Conservation (phyloP, 2,329 filamentous ascomycete genomes). For the Pestalotiopsis sp. region DNA sequence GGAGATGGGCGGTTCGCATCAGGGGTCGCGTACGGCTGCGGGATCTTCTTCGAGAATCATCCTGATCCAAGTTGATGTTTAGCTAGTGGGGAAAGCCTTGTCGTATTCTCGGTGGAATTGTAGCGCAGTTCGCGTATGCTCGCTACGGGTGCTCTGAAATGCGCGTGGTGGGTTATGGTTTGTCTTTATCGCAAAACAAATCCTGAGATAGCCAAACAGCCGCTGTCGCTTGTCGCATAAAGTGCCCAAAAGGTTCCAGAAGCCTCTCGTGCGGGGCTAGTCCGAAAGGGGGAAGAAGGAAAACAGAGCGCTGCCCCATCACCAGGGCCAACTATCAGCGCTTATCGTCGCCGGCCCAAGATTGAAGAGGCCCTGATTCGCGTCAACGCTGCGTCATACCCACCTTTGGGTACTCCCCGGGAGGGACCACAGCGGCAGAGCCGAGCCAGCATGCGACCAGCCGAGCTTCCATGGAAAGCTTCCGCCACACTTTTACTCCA, state of each 20-base stretch:
- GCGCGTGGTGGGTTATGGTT: not conserved
- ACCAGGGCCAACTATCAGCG: conserved; percentile 28
- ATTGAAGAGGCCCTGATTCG: not conserved
- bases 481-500: conserved; percentile 18
- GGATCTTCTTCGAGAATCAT: conserved; percentile 97
- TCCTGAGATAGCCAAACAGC: not conserved
- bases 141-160: not conserved
- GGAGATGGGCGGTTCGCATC: conserved; percentile 9
- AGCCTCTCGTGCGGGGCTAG: conserved; percentile 19
- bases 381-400: conserved; percentile 22
- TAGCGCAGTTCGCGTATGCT: not conserved
- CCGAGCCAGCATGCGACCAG: not conserved
- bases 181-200: not conserved
- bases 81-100: not conserved
- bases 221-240: not conserved
- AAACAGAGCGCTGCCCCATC: conserved; percentile 24
- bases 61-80: conserved; percentile 38
- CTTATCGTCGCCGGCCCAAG: conserved; percentile 6
- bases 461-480: conserved; percentile 10
- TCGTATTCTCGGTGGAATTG: not conserved
- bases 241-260: not conserved
- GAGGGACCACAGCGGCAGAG: not conserved
- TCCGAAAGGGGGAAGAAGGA: conserved; percentile 16
- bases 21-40: conserved; percentile 64
- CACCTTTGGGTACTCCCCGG: conserved; percentile 7